phyloP scores from a whole-genome alignment of 352 stramenopile genomes.

The Phytophthora podocarpi region DNA sequence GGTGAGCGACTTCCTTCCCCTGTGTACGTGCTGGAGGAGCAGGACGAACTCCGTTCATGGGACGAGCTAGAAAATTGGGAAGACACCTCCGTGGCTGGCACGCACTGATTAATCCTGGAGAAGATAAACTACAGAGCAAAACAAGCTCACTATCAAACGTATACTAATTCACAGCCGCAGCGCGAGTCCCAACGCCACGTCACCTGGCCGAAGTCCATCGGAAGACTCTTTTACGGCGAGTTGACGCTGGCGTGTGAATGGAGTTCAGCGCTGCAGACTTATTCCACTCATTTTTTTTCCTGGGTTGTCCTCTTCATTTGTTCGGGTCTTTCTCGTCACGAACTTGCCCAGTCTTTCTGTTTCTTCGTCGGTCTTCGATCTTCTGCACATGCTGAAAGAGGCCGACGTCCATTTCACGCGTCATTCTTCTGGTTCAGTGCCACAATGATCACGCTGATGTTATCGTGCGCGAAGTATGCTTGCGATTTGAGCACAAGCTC shows the following conservation, averaged over 20 bases:
- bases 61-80: slow-evolving; percentile 33
- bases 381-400: slow-evolving; percentile 12
- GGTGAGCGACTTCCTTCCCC: slow-evolving; percentile 28
- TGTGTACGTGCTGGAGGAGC: slow-evolving; percentile 33
- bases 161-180: slow-evolving; percentile 18
- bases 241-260: neutral
- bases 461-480: slow-evolving; percentile 91
- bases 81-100: slow-evolving; percentile 1
- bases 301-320: neutral
- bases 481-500: slow-evolving; percentile 89
- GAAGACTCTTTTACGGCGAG: too few species aligned
- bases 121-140: slow-evolving; percentile 7
- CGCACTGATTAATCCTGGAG: slow-evolving; percentile 4
- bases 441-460: slow-evolving; percentile 91
- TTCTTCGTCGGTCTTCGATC: slow-evolving; percentile 33
- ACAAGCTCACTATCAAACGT: slow-evolving; percentile 19
- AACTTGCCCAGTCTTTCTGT: slow-evolving; percentile 10
- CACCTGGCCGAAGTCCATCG: slow-evolving; percentile 21
- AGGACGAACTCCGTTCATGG: slow-evolving; percentile 34
- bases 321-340: too few species aligned
- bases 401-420: slow-evolving; percentile 35
- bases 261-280: slow-evolving; percentile 1
- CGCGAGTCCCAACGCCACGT: neutral
- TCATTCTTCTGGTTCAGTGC: slow-evolving; percentile 75
- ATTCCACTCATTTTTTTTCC: slow-evolving; percentile 18